Conservation (phyloP, 352 stramenopile genomes). For the Phytophthora ohioensis region DNA sequence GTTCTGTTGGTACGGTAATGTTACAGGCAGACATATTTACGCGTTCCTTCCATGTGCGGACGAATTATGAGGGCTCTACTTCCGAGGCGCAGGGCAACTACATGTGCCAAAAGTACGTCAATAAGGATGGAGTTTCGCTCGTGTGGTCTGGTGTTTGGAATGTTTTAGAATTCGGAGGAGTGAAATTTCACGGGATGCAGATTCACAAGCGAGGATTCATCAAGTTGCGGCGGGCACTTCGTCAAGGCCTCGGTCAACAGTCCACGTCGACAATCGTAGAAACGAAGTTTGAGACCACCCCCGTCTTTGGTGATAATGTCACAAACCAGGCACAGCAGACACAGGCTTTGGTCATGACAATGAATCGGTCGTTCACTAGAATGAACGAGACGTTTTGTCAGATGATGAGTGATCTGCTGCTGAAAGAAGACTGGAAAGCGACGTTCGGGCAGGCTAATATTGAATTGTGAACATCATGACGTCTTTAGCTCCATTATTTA, state of each 20-base stretch:
- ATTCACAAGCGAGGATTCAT: constrained; percentile 31
- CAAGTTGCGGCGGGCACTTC: constrained; percentile 12
- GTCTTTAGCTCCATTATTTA: too few species aligned
- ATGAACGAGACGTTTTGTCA: constrained; percentile 32
- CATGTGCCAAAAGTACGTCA: neutral
- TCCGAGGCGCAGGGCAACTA: neutral
- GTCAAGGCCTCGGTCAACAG: constrained; percentile 5
- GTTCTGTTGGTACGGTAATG: too few species aligned
- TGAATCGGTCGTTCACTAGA: constrained; percentile 26
- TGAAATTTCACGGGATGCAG: constrained; percentile 1
- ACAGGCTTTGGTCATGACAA: constrained; percentile 16
- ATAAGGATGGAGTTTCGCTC: neutral
- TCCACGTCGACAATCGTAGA: too few species aligned
- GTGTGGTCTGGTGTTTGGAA: constrained; percentile 6
- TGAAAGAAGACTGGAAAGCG: constrained; percentile 44
- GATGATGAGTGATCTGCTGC: constrained; percentile 6
- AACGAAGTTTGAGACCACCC: too few species aligned
- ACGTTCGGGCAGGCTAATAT: constrained; percentile 1
- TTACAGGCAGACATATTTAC: neutral
- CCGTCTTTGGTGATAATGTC: too few species aligned
- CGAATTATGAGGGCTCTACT: neutral
- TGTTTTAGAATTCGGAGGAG: neutral
- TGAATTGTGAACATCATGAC: neutral
- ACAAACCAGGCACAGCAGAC: constrained; percentile 33
- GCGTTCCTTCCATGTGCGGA: neutral